phyloP scores from a whole-genome alignment of 306 rosid genomes.

The Vachellia collinsii region DNA sequence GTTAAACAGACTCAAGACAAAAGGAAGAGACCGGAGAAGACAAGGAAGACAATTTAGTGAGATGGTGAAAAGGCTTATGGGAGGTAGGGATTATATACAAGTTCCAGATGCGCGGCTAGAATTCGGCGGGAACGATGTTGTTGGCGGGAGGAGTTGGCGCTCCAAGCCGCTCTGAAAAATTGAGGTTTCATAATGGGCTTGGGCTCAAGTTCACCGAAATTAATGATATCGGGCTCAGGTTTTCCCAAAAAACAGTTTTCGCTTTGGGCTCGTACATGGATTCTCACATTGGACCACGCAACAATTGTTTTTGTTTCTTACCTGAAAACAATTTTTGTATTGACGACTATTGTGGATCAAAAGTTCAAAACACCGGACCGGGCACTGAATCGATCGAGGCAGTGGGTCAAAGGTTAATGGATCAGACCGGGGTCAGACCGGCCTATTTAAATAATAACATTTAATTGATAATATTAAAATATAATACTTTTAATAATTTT shows the following conservation, averaged over 20 bases:
- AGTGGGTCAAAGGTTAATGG: too few species aligned
- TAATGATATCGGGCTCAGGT: too few species aligned
- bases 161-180: neutral
- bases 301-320: neutral
- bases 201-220: neutral
- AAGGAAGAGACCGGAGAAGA: neutral
- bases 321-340: neutral
- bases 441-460: too few species aligned
- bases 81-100: constrained; percentile 1
- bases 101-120: neutral
- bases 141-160: constrained; percentile 59
- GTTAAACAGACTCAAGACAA: neutral
- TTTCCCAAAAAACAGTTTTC: too few species aligned
- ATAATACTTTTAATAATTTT: too few species aligned
- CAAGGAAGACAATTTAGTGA: neutral
- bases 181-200: constrained; percentile 25
- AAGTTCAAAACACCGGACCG: too few species aligned
- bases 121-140: constrained; percentile 36
- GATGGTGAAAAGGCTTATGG: neutral
- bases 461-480: too few species aligned
- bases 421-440: too few species aligned
- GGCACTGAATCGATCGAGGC: too few species aligned
- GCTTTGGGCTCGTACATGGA: neutral
- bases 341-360: neutral
- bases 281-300: neutral